Base-by-base conservation (phyloP, 345 rosid species). In the Cardamine occulta region DNA sequence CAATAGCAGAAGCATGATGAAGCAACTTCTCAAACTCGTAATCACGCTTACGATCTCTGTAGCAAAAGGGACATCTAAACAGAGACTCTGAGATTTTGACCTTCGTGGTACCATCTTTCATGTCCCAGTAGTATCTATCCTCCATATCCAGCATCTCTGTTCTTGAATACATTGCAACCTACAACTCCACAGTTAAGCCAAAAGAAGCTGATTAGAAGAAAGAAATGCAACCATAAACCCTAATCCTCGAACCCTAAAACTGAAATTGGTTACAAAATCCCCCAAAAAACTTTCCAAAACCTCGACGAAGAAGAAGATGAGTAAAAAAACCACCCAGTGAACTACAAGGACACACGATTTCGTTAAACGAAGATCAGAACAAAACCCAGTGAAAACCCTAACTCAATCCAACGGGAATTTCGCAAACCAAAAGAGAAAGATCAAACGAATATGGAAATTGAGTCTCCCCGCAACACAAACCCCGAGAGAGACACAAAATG, bases 41-140 rank as follows among this genome's bases (percentile, higher is more conserved):
- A 32, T 80, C 80, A 54, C 74, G 79, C 66, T 69, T 74, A 9
- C 57, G 66, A 75, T 63, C 77, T 47, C 76, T 54, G 49, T 52
- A 65, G 63, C 95, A 89, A 63, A 67, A 86, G 19, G 91, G 90
- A 64, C 95, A 89, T 51, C 60, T 80, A 69, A 71, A 87, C 10
- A 70, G 26, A 52, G 86, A 68, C 21, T 73, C 78, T 4, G 88
- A 81, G 18, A 73, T 28, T 42, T 53, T 74, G 14, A 89, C 66
- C 73, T 70, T 54, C 48, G 78, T 26, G 7, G 4, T 42, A 15
- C 84, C 86, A 23, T 60, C 74, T 63, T 79, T 80, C 84, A 89
- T 17, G 1, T 86, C 84, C 12, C 68, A 29, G 74, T 87, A 87
- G 80, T 77, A 84, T 21, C 61, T 66, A 44, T 82, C 64, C 61